Evolutionary conservation across 768 basidiomycete genomes (phyloP), one percentile per base, ranked within the genome.

Genomic region (Lentinus brumalis): DNA sequence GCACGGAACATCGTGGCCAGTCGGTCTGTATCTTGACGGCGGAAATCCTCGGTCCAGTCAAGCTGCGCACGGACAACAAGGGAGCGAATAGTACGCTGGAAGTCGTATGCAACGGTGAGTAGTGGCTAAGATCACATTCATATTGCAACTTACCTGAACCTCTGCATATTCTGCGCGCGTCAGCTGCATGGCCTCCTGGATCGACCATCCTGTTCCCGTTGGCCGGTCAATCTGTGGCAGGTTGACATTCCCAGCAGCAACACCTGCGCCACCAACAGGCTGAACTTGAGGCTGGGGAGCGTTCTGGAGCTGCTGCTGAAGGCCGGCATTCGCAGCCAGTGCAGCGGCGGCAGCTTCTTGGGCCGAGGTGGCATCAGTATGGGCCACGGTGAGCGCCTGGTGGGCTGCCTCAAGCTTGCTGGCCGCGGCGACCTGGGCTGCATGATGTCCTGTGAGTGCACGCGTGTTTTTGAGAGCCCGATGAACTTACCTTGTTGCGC

Each of bases 11-110:
- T 5, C 32, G 32, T 35, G 5, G 44, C 51, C n/a, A 51, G 18
- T 10, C 30, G 53, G 2, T 44, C 38, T 3, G 44, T 29, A 10
- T 49, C 38, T 38, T 50, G 50, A 14, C 32, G 38, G 5, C 62
- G 62, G 53, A 59, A 53, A n/a, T 59, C 51, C 4, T 50, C 49
- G 9, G 29, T 50, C 47, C 49, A 59, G 38, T 57, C 58, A 16
- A 58, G 56, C 15, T 41, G 39, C 18, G 51, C 57, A 0, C 45
- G n/a, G 40, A 61, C 21, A 1, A 41, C 49, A 12, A 56, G 49
- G 11, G 11, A 38, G 15, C 47, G 35, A 21, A 61, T 30, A 5
- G 49, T 50, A 14, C 41, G 45, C 50, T 61, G 52, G 2, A 4
- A n/a, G n/a, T n/a, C n/a, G 16, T 8, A 11, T 14, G 40, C 9